Conservation (phyloP, 768 basidiomycete genomes). For the Leucocoprinus birnbaumii region DNA sequence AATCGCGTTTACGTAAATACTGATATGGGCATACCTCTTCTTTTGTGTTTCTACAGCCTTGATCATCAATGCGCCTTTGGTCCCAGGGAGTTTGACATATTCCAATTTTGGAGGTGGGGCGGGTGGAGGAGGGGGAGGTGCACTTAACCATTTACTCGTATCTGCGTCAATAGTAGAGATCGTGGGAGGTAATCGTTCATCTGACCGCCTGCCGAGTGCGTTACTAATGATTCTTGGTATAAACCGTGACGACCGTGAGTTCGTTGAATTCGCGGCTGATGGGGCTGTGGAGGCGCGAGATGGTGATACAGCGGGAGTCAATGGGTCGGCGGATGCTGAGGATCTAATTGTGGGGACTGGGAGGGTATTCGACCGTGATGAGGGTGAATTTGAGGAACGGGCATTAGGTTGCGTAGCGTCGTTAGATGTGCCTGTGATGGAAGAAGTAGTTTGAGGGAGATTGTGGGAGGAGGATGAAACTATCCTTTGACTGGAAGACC, state of each 20-base stretch:
- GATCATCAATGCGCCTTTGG: conserved; percentile 79
- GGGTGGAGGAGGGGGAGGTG: conserved; percentile 13
- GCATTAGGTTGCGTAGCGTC: conserved; percentile 21
- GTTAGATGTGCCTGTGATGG: conserved; percentile 23
- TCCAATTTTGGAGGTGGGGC: conserved; percentile 79
- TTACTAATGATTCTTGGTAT: conserved; percentile 68
- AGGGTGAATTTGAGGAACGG: conserved; percentile 35
- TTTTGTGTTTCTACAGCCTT: conserved; percentile 88
- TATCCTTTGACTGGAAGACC: conserved; percentile 23
- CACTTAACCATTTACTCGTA: conserved; percentile 22
- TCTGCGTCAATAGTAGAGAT: conserved; percentile 40
- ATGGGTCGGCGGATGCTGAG: conserved; percentile 16
- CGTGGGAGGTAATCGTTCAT: conserved; percentile 43
- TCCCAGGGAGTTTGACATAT: conserved; percentile 90
- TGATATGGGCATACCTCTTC: conserved; percentile 58
- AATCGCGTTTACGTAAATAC: neutral
- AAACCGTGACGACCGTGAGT: conserved; percentile 57
- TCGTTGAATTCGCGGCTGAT: conserved; percentile 23
- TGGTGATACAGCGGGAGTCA: conserved; percentile 20
- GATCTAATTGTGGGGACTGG: conserved; percentile 14
- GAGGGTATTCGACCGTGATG: conserved; percentile 35
- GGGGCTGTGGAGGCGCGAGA: conserved; percentile 19
- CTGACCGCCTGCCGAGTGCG: conserved; percentile 62
- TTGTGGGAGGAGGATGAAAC: conserved; percentile 18
- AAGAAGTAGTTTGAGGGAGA: conserved; percentile 17